These are phyloP conservation scores for Botrytis fabae DNA, from an alignment of 2,329 filamentous ascomycete species.

Conservation along the genomic window DNA sequence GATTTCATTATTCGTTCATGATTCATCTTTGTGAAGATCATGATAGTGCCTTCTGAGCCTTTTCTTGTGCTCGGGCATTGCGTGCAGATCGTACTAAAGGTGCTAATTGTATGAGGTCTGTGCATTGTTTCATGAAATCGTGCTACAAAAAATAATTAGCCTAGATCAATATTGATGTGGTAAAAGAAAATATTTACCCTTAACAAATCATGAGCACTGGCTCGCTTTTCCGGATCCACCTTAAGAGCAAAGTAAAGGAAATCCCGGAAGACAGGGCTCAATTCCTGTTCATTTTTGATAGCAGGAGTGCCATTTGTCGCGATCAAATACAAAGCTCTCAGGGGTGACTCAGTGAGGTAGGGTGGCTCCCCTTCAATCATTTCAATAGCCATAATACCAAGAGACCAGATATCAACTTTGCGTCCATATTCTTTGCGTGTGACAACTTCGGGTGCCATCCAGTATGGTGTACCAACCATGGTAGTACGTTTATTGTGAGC, in stretches of 20 bases:
- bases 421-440: constrained; percentile 96
- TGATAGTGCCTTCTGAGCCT: constrained; percentile 61
- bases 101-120: constrained; percentile 73
- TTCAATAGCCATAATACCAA: constrained; percentile 99
- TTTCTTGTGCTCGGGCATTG: constrained; percentile 82
- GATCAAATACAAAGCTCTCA: constrained; percentile 92
- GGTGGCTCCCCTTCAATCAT: constrained; percentile 99
- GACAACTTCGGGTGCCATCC: constrained; percentile 99
- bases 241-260: constrained; percentile 92
- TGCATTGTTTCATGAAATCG: constrained; percentile 76
- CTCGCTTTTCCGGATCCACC: constrained; percentile 95
- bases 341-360: constrained; percentile 90
- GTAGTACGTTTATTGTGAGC: constrained; percentile 96
- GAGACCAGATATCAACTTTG: constrained; percentile 97
- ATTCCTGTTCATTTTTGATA: constrained; percentile 87
- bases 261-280: constrained; percentile 82
- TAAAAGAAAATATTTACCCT: constrained; percentile 62
- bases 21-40: constrained; percentile 21
- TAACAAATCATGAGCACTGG: constrained; percentile 89
- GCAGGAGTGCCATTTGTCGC: constrained; percentile 93
- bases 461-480: constrained; percentile 98
- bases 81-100: constrained; percentile 85
- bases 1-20: constrained; percentile 22
- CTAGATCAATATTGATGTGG: not conserved
- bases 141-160: constrained; percentile 54